phyloP scores from a whole-genome alignment of 495 filamentous ascomycete species.

The Xylaria longipes region DNA sequence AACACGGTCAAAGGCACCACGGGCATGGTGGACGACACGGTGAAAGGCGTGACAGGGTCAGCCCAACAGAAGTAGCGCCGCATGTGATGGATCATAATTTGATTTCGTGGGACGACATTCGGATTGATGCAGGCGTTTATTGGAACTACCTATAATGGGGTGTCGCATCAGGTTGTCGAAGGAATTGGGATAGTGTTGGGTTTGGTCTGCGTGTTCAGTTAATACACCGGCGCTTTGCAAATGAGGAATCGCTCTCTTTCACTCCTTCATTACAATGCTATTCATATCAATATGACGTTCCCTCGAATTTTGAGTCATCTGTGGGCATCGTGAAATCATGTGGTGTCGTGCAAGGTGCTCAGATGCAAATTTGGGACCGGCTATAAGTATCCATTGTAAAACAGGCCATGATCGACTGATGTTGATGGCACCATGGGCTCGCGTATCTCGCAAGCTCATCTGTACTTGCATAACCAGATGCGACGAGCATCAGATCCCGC shows the following conservation, averaged over 20 bases:
- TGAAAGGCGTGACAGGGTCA: constrained; percentile 33
- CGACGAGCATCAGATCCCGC: background rate
- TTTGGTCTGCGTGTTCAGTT: background rate
- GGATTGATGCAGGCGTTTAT: background rate
- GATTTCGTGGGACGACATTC: background rate
- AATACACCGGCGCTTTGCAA: background rate
- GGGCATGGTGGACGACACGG: constrained; percentile 33
- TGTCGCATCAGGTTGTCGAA: constrained; percentile 1
- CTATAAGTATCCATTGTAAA: constrained; percentile 6
- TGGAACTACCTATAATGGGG: background rate
- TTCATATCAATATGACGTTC: background rate
- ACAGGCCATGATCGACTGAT: constrained; percentile 14
- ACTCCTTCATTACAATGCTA: background rate
- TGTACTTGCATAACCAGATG: background rate
- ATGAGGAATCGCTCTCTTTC: background rate
- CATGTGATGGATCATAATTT: background rate
- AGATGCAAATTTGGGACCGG: background rate
- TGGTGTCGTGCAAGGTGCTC: background rate
- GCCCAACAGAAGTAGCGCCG: constrained; percentile 15
- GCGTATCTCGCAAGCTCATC: constrained; percentile 19
- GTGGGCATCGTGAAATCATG: background rate
- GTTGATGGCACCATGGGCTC: constrained; percentile 10
- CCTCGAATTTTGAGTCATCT: background rate
- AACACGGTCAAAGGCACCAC: constrained; percentile 32
- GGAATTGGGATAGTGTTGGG: background rate